Evolutionary conservation across 140 eudicot species (phyloP).

Genomic region (Oenanthe javanica): DNA sequence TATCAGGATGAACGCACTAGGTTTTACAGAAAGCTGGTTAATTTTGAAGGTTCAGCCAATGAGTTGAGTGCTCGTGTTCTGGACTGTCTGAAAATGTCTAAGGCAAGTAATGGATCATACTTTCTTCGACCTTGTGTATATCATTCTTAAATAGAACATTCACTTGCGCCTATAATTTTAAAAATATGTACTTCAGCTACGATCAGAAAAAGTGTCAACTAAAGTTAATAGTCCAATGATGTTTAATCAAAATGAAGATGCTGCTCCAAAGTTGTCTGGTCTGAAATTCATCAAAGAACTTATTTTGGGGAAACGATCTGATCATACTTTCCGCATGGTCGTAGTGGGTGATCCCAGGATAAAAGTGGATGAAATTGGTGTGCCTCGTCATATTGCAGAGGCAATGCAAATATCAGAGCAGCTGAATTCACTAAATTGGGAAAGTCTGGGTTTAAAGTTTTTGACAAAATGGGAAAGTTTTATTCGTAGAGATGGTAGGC

Average conservation of each 20-base stretch:
- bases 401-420: conserved; percentile 57
- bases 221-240: background rate
- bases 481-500: conserved; percentile 50
- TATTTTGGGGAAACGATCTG: conserved; percentile 63
- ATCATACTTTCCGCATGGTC: conserved; percentile 77
- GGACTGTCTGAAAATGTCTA: conserved; percentile 69
- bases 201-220: conserved; percentile 43
- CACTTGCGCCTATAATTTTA: background rate
- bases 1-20: conserved; percentile 70
- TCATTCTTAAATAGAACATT: background rate
- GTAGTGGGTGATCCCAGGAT: conserved; percentile 80
- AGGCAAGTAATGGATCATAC: conserved; percentile 37
- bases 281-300: conserved; percentile 72
- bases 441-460: conserved; percentile 43
- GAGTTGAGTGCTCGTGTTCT: conserved; percentile 65
- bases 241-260: conserved; percentile 24
- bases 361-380: conserved; percentile 63
- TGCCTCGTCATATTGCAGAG: conserved; percentile 61
- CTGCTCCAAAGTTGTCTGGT: conserved; percentile 46
- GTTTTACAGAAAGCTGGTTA: conserved; percentile 52
- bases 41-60: conserved; percentile 63
- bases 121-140: conserved; percentile 9
- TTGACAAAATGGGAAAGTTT: conserved; percentile 37
- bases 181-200: conserved; percentile 40
- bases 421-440: conserved; percentile 54